A percentile compares a stretch with the other conserved stretches of the same genome.
phyloP scores from a whole-genome alignment of 345 rosid species.

The Boechera retrofracta region DNA sequence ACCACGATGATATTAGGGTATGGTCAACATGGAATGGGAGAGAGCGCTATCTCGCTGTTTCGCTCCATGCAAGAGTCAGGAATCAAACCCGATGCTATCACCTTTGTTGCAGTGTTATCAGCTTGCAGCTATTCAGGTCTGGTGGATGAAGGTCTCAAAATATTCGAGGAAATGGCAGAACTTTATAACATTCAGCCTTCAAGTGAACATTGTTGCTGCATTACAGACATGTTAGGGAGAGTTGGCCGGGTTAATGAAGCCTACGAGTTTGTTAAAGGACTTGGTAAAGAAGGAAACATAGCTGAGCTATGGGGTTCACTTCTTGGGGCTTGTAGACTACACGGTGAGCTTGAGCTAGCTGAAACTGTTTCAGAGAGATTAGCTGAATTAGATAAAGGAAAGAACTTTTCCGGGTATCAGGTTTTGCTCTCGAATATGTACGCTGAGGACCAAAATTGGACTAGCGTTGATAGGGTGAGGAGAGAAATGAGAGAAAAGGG shows the following conservation, averaged over 20 bases:
- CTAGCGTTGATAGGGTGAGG: constrained; percentile 67
- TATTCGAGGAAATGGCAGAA: constrained; percentile 66
- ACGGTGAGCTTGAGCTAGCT: constrained; percentile 65
- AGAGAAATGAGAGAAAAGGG: constrained; percentile 78
- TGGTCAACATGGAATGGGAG: constrained; percentile 89
- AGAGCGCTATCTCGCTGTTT: constrained; percentile 78
- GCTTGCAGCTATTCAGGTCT: constrained; percentile 86
- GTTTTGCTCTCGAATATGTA: constrained; percentile 89
- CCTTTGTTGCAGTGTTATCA: constrained; percentile 79
- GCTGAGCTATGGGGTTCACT: constrained; percentile 88
- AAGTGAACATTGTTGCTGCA: constrained; percentile 77
- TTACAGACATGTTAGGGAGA: constrained; percentile 88
- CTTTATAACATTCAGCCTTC: constrained; percentile 65
- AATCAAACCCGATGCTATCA: constrained; percentile 67
- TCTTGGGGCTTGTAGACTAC: constrained; percentile 79
- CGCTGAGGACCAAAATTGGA: constrained; percentile 84
- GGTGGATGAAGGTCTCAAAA: constrained; percentile 76
- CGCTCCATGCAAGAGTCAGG: constrained; percentile 59
- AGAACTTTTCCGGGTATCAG: constrained; percentile 60
- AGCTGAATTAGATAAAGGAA: constrained; percentile 52
- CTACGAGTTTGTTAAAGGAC: constrained; percentile 65
- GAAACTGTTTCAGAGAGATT: constrained; percentile 65
- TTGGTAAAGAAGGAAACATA: constrained; percentile 71
- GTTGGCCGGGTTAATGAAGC: constrained; percentile 83
- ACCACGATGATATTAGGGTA: constrained; percentile 82